A percentile compares a stretch with the other conserved stretches of the same genome.
Evolutionary conservation across 768 basidiomycete species (phyloP).

Genomic region (Russula emetica): DNA sequence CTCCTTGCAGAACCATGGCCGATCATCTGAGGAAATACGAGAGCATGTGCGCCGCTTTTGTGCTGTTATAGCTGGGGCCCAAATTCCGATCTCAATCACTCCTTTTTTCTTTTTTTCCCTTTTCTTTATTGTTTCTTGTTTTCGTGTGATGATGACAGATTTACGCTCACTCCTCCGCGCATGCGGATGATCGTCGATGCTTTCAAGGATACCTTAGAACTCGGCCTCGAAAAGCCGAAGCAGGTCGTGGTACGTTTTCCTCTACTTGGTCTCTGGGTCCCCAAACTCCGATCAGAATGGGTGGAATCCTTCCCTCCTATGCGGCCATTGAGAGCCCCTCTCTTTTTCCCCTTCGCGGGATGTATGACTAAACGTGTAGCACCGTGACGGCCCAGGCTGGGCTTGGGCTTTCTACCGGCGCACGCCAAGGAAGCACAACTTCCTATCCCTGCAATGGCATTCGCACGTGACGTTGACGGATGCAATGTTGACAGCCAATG

Average conservation of each 20-base stretch:
- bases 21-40: slow-evolving; percentile 92
- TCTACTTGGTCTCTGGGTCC: background rate
- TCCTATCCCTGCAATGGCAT: background rate
- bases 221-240: slow-evolving; percentile 73
- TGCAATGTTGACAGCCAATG: slow-evolving; percentile 64
- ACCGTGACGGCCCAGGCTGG: slow-evolving; percentile 13
- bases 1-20: slow-evolving; percentile 70
- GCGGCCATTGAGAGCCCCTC: slow-evolving; percentile 9
- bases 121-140: no score
- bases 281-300: slow-evolving; percentile 4
- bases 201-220: slow-evolving; percentile 87
- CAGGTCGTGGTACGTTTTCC: slow-evolving; percentile 77
- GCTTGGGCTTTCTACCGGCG: background rate
- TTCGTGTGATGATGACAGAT: slow-evolving; percentile 40
- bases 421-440: background rate
- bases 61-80: background rate
- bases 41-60: slow-evolving; percentile 55
- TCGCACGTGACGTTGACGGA: slow-evolving; percentile 16
- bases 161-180: slow-evolving; percentile 81
- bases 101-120: no score
- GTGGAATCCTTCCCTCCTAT: background rate
- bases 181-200: slow-evolving; percentile 98
- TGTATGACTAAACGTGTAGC: slow-evolving; percentile 6
- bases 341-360: background rate
- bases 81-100: background rate